phyloP scores from a whole-genome alignment of 1,284 basidiomycete genomes.

The Lignosus rhinocerotis region DNA sequence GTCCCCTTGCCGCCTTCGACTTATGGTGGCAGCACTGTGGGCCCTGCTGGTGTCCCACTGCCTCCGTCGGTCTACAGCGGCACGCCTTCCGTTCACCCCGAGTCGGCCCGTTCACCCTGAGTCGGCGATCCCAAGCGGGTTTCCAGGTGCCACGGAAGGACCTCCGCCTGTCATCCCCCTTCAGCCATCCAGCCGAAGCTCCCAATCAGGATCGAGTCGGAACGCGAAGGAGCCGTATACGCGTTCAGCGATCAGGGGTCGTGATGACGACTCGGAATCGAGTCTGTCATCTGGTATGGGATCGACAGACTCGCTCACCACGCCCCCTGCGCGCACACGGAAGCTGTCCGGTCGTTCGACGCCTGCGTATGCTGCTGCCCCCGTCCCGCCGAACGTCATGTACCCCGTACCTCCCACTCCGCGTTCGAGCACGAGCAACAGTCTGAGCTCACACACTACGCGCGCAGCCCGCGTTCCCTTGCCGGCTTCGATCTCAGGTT shows the following conservation, averaged over 20 bases:
- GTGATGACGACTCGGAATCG: constrained; percentile 28
- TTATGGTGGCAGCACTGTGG: constrained; percentile 10
- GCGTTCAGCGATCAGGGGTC: constrained; percentile 17
- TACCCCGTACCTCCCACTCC: constrained; percentile 31
- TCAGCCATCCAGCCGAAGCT: constrained; percentile 16
- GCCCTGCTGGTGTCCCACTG: constrained; percentile 21
- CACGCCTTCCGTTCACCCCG: constrained; percentile 14
- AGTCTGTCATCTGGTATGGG: constrained; percentile 29
- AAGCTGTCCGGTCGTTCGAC: constrained; percentile 22
- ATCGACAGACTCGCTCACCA: constrained; percentile 32
- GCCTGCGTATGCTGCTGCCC: constrained; percentile 30
- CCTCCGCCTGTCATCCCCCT: constrained; percentile 23
- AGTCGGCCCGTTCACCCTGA: constrained; percentile 11
- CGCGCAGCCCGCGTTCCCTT: constrained; percentile 26
- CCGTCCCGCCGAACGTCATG: constrained; percentile 18
- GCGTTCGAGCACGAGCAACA: constrained; percentile 18
- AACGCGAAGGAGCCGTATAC: constrained; percentile 19
- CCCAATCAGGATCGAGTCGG: constrained; percentile 20
- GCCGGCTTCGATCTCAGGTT: constrained; percentile 19
- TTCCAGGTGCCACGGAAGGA: constrained; percentile 12
- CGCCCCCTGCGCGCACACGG: constrained; percentile 27
- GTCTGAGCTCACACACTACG: constrained; percentile 14
- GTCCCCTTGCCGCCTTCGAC: constrained; percentile 1
- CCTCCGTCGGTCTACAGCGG: constrained; percentile 20
- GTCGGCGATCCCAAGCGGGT: constrained; percentile 14